A percentile compares a stretch with the other conserved stretches of the same genome.
Conservation (phyloP, 2,329 filamentous ascomycete genomes). For the Talaromyces albobiverticillius region DNA sequence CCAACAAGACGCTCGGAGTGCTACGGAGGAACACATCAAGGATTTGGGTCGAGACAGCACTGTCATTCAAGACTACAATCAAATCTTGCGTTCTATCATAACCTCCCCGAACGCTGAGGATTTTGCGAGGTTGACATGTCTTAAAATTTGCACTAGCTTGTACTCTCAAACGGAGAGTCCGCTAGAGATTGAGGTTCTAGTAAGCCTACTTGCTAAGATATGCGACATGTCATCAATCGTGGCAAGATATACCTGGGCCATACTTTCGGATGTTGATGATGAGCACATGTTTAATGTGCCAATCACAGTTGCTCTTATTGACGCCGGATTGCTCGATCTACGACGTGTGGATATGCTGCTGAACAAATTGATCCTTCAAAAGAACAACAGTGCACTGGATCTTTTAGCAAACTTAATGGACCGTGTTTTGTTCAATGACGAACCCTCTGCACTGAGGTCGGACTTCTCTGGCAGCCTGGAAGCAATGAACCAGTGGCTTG, state of each 20-base stretch:
- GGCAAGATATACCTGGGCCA: constrained; percentile 50
- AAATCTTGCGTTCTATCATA: constrained; percentile 54
- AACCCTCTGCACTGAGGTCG: constrained; percentile 73
- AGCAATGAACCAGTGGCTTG: constrained; percentile 76
- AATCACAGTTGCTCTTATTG: constrained; percentile 60
- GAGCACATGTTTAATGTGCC: constrained; percentile 62
- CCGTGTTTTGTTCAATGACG: constrained; percentile 72
- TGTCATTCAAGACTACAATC: constrained; percentile 58
- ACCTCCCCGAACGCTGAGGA: constrained; percentile 56
- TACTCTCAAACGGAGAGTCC: constrained; percentile 54
- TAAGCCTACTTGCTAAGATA: constrained; percentile 59
- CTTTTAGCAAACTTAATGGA: constrained; percentile 80
- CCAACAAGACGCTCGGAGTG: constrained; percentile 54
- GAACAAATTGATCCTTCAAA: constrained; percentile 67
- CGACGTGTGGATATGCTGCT: constrained; percentile 68
- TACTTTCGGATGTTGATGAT: constrained; percentile 53
- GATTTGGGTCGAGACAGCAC: constrained; percentile 55
- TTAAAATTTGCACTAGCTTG: constrained; percentile 55
- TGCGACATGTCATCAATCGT: constrained; percentile 60
- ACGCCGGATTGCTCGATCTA: constrained; percentile 59
- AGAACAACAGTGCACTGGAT: constrained; percentile 69
- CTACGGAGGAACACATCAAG: constrained; percentile 56
- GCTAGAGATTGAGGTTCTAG: constrained; percentile 62
- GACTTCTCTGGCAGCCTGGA: constrained; percentile 84
- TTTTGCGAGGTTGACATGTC: constrained; percentile 54